Base-by-base conservation (phyloP, 1,284 basidiomycete species). In the Malassezia brasiliensis region DNA sequence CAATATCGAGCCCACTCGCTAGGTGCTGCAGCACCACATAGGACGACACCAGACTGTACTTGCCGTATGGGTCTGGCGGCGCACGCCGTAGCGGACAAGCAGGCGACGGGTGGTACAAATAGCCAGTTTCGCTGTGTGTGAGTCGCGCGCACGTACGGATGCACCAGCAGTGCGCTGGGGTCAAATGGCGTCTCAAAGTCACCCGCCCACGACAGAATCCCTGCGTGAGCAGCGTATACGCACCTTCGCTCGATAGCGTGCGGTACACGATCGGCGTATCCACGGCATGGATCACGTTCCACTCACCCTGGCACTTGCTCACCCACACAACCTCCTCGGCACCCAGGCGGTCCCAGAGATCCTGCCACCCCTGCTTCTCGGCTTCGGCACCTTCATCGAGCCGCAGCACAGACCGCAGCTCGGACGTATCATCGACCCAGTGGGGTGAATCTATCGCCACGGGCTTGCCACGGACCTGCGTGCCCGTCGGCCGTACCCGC, bases 241-340 rank as follows among this genome's bases (percentile, higher is more conserved):
- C n/a, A 41, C 30, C 41, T 7, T 56, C 25, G 3, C 28, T 19
- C 32, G 42, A 36, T 3, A 76, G 59, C 14, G 67, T 62, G 20
- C 69, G 65, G 36, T 61, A 76, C 1, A 76, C 75, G 17, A 76
- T 56, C 1, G 67, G 69, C 5, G 69, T 68, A 38, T 75, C 72
- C 25, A 68, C 67, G 3, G 67, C 59, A 10, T 68, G 50, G 1
- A 76, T 44, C 22, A 65, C 65, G 49, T 75, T 76, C 50, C 65
- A 54, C 45, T 76, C 74, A 2, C 61, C 62, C 50, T 64, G 62
- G 50, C 74, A 75, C 1, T 61, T 62, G n/a, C 68, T 71, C 22
- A 68, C 53, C 60, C 67, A 75, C 35, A 64, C 60, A 55, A 66
- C 70, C 7, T 69, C 73, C 20, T 67, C 47, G 2, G 15, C 30